These are phyloP conservation scores for Leishmania lainsoni DNA, from an alignment of 208 protist species.

Conservation along the genomic window DNA sequence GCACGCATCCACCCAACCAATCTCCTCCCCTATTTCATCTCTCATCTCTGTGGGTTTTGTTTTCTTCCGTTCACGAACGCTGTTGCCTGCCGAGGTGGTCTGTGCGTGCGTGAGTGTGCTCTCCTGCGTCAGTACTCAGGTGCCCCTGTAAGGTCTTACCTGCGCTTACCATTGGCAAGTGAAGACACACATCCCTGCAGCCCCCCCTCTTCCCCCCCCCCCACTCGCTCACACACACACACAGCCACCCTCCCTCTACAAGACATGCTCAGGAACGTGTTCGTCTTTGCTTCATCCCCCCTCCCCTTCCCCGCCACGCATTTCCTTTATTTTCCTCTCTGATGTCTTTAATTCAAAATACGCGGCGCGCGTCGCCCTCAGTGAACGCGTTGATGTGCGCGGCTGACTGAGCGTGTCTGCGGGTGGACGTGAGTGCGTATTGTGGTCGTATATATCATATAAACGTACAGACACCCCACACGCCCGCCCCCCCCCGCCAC, in stretches of 20 bases:
- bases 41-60: not conserved
- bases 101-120: not conserved
- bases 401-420: not conserved
- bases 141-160: not conserved
- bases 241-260: not conserved
- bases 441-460: not conserved
- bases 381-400: not conserved
- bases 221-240: not conserved
- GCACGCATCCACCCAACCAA: too few species aligned
- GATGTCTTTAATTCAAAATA: not conserved
- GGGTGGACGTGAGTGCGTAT: not conserved
- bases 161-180: too few species aligned
- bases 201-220: too few species aligned
- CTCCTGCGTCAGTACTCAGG: not conserved
- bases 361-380: not conserved
- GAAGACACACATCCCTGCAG: not conserved
- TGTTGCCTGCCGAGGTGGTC: not conserved
- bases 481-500: too few species aligned
- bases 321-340: not conserved
- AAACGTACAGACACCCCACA: not conserved
- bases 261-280: not conserved
- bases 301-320: too few species aligned
- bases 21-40: not conserved
- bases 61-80: not conserved
- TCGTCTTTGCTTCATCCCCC: not conserved